phyloP scores from a whole-genome alignment of 2,329 filamentous ascomycete genomes.

The Alternaria sp. region DNA sequence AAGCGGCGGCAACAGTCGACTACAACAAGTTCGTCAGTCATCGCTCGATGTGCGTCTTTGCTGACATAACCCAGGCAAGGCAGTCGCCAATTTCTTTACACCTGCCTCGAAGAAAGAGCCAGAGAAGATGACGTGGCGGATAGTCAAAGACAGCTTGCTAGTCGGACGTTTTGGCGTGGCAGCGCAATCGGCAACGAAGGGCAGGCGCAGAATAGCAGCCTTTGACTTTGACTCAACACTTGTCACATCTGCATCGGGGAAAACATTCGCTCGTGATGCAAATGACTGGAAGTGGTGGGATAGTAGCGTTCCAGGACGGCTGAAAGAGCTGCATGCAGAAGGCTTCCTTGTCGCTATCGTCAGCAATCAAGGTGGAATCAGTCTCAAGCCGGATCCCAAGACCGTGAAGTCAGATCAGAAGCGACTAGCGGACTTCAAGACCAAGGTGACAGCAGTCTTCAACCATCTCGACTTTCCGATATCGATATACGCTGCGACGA shows the following conservation, averaged over 20 bases:
- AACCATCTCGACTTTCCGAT: conserved; percentile 75
- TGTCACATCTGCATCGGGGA: conserved; percentile 80
- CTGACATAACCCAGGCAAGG: conserved; percentile 60
- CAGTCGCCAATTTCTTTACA: conserved; percentile 86
- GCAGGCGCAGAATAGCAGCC: conserved; percentile 42
- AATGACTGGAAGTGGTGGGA: conserved; percentile 97
- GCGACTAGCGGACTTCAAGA: conserved; percentile 80
- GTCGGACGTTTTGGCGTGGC: conserved; percentile 73
- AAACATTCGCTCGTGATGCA: conserved; percentile 73
- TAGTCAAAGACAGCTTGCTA: conserved; percentile 73
- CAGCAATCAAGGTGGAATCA: conserved; percentile 88
- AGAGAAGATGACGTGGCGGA: conserved; percentile 73
- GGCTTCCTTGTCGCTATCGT: conserved; percentile 80
- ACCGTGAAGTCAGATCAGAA: conserved; percentile 70
- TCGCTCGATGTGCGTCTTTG: background rate
- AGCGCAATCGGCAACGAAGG: conserved; percentile 17
- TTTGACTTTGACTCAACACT: conserved; percentile 77
- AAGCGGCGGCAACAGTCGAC: conserved; percentile 63
- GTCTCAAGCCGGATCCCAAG: conserved; percentile 75
- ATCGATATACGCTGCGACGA: conserved; percentile 85
- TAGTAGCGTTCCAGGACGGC: conserved; percentile 67
- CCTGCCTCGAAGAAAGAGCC: conserved; percentile 84
- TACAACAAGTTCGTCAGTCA: conserved; percentile 58
- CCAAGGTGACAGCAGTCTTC: conserved; percentile 75
- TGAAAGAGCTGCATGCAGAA: conserved; percentile 73